Conservation (phyloP, 2,329 filamentous ascomycete genomes). For the Saccharata proteae region DNA sequence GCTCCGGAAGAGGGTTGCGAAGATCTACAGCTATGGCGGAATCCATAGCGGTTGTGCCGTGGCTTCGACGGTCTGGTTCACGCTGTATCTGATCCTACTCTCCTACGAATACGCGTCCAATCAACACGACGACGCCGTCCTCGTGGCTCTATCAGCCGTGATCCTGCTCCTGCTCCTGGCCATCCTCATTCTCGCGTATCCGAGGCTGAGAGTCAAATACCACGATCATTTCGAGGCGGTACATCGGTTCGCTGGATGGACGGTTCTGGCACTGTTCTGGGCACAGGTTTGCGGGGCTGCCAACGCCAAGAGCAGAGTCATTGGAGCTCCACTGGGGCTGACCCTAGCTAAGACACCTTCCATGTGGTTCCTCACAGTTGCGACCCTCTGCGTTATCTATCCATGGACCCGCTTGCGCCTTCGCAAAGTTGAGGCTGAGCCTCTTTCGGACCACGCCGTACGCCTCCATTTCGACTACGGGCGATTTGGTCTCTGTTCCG, state of each 20-base stretch:
- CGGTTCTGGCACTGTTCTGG: constrained; percentile 22
- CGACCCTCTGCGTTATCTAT: constrained; percentile 53
- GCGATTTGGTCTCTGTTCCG: constrained; percentile 2
- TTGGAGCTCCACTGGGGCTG: constrained; percentile 13
- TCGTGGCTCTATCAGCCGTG: constrained; percentile 13
- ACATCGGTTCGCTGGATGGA: constrained; percentile 25
- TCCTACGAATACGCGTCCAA: constrained; percentile 14
- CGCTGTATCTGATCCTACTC: constrained; percentile 25
- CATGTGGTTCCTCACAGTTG: constrained; percentile 59
- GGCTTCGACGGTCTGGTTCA: constrained; percentile 29
- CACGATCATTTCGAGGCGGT: constrained; percentile 24
- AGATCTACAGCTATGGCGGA: constrained; percentile 22
- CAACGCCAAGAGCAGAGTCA: too few species aligned
- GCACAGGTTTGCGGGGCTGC: too few species aligned
- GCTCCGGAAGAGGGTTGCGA: constrained; percentile 14
- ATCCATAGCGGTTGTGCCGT: constrained; percentile 22
- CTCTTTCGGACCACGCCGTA: constrained; percentile 60
- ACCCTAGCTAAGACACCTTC: constrained; percentile 36
- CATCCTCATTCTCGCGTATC: constrained; percentile 17
- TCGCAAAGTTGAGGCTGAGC: constrained; percentile 51
- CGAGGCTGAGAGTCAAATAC: constrained; percentile 12
- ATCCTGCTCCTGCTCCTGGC: constrained; percentile 13
- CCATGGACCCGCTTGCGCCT: constrained; percentile 64
- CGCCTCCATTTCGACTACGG: constrained; percentile 42
- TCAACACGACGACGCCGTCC: constrained; percentile 9